Percentiles rank a stretch among this genome's conserved stretches.
phyloP scores from a whole-genome alignment of 495 filamentous ascomycete species.

The Aspergillus sclerotioniger region DNA sequence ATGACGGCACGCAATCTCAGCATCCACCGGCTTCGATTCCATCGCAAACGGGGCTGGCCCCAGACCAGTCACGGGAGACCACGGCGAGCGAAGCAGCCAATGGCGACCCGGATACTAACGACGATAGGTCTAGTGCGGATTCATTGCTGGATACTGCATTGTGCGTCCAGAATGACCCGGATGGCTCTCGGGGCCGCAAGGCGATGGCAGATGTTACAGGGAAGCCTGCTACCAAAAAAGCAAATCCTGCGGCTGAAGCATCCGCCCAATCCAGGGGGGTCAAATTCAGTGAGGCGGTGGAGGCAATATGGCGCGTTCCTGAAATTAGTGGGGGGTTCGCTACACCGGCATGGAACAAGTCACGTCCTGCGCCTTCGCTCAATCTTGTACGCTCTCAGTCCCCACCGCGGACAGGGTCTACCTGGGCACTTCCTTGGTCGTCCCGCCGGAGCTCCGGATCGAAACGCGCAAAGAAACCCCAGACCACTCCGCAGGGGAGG shows the following conservation, averaged over 20 bases:
- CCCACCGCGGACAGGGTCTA: conserved; percentile 37
- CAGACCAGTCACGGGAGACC: not conserved
- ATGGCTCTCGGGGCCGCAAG: not conserved
- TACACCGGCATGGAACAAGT: conserved; percentile 32
- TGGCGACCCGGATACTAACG: conserved; percentile 19
- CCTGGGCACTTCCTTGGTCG: conserved; percentile 37
- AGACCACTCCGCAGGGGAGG: conserved; percentile 25
- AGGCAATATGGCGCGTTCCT: conserved; percentile 41
- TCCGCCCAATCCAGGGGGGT: conserved; percentile 13
- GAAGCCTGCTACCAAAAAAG: conserved; percentile 19
- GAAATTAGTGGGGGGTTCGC: conserved; percentile 35
- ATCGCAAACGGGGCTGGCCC: conserved; percentile 9
- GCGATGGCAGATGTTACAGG: conserved; percentile 2
- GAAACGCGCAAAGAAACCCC: conserved; percentile 23
- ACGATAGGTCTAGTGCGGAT: conserved; percentile 26
- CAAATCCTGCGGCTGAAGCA: conserved; percentile 18
- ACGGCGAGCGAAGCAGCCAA: conserved; percentile 14
- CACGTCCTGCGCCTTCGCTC: conserved; percentile 17
- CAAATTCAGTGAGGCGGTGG: conserved; percentile 18
- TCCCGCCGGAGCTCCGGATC: conserved; percentile 25
- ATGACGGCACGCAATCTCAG: conserved; percentile 1
- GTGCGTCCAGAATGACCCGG: conserved; percentile 14
- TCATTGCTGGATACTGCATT: conserved; percentile 26
- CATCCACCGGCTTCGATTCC: conserved; percentile 1
- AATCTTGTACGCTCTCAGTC: conserved; percentile 27